Evolutionary conservation across 2,329 filamentous ascomycete genomes (phyloP), one percentile per base, ranked within the genome.

Genomic region (Xylariaceae sp.): DNA sequence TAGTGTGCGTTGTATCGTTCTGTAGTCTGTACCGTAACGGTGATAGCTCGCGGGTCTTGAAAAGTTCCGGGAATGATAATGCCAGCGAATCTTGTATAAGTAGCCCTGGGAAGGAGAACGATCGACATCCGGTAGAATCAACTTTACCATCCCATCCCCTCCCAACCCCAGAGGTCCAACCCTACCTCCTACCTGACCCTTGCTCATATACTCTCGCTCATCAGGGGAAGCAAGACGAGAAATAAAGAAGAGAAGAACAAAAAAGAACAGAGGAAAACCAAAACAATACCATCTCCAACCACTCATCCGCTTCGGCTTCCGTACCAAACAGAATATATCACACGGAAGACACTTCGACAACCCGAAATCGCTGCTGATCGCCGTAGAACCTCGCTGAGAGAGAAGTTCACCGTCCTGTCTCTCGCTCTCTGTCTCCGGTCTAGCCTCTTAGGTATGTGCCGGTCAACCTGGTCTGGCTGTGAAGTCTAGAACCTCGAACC

Each of bases 121-220:
- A 65, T 65, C 62, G 61, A 57, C 63, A 60, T 56, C 45, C 42
- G 55, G 57, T 58, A 35, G 5, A 30, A 34, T 60, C 53, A 63
- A 63, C 61, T 57, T 58, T 37, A 39, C 54, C 49, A 18, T 60
- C 44, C 53, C 51, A 53, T 54, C 49, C 37, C 37, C 37, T 13
- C 37, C 11, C 37, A 42, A 42, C 23, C 23, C 23, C 23, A 30
- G 23, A 30, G 23, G 23, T 30, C 23, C 23, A 30, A 30, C 23
- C 23, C 23, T 30, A 30, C 23, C 23, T 30, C 23, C 23, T 30
- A 30, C 23, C 23, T 30, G 44, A 18, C 56, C 56, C 44, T 39
- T 18, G 35, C 34, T 23, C 44, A 34, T 30, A 34, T 45, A 13
- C 13, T 15, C 13, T 45, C 11, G 11, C n/a, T 45, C 42, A 45